Conservation (phyloP, 495 filamentous ascomycete species). For the Recurvomyces mirabilis region DNA sequence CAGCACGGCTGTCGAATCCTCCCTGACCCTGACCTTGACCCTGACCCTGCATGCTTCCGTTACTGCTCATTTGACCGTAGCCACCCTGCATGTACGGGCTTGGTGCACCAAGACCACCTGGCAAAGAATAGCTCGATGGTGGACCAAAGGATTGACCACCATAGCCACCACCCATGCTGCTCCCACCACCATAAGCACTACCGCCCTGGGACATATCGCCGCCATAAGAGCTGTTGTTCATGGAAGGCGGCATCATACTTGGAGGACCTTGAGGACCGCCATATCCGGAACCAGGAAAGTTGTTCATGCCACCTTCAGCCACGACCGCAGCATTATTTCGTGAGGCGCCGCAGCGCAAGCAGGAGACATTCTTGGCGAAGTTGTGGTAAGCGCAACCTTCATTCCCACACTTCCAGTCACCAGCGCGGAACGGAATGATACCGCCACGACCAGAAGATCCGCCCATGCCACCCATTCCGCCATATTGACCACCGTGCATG, state of each 20-base stretch:
- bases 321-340: conserved; percentile 87
- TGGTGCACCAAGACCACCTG: conserved; percentile 74
- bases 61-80: conserved; percentile 50
- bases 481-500: conserved; percentile 67
- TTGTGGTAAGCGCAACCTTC: conserved; percentile 99
- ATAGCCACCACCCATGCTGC: conserved; percentile 40
- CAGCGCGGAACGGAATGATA: conserved; percentile 91
- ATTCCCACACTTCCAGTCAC: conserved; percentile 97
- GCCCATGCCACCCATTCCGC: conserved; percentile 38
- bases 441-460: conserved; percentile 44
- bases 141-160: conserved; percentile 80
- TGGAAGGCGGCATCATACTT: conserved; percentile 10
- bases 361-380: conserved; percentile 98
- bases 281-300: not conserved
- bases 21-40: conserved; percentile 42
- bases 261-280: conserved; percentile 5
- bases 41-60: conserved; percentile 29
- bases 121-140: conserved; percentile 79
- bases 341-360: conserved; percentile 88
- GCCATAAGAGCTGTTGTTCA: conserved; percentile 12
- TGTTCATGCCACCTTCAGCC: conserved; percentile 45
- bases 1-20: conserved; percentile 85
- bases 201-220: conserved; percentile 10
- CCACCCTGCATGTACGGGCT: conserved; percentile 74
- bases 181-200: conserved; percentile 6